A percentile compares a stretch with the other conserved stretches of the same genome.
phyloP scores from a whole-genome alignment of 2,329 filamentous ascomycete species.

The Microdochium nivale region DNA sequence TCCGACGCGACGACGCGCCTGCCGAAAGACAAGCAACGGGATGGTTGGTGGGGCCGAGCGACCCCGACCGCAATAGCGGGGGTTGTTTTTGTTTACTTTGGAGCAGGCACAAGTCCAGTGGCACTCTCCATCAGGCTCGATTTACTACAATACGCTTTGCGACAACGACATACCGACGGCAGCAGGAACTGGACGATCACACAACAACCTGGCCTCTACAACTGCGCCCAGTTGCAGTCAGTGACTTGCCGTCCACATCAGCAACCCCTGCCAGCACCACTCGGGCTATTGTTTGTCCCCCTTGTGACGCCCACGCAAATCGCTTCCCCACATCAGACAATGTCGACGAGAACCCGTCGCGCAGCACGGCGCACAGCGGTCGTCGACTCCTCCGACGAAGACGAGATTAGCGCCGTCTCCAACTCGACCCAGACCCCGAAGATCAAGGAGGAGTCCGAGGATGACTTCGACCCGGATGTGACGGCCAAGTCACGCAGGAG shows the following conservation, averaged over 20 bases:
- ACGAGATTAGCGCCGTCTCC: slow-evolving; percentile 39
- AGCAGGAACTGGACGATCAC: no score
- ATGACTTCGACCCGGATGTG: slow-evolving; percentile 73
- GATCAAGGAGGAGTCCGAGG: slow-evolving; percentile 55
- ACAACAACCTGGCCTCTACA: no score
- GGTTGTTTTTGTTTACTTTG: slow-evolving; percentile 3
- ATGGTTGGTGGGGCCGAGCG: neutral
- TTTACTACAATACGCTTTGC: no score
- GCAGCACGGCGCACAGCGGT: slow-evolving; percentile 59
- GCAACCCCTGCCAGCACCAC: neutral
- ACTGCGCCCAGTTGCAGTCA: no score
- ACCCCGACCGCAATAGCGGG: neutral
- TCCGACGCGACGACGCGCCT: neutral
- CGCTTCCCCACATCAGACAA: slow-evolving; percentile 5
- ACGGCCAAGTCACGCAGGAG: slow-evolving; percentile 45
- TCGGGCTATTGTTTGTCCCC: neutral
- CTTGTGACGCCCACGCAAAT: neutral
- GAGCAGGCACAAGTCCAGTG: neutral
- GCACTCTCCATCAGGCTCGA: no score
- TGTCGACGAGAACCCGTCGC: slow-evolving; percentile 30
- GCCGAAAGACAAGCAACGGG: neutral
- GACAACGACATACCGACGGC: no score
- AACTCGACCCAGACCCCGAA: slow-evolving; percentile 35
- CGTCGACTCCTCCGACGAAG: slow-evolving; percentile 74
- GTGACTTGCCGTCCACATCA: no score